Percentiles rank a stretch among this genome's conserved stretches.
Conservation (phyloP, 345 rosid species). For the Cochlearia excelsa region DNA sequence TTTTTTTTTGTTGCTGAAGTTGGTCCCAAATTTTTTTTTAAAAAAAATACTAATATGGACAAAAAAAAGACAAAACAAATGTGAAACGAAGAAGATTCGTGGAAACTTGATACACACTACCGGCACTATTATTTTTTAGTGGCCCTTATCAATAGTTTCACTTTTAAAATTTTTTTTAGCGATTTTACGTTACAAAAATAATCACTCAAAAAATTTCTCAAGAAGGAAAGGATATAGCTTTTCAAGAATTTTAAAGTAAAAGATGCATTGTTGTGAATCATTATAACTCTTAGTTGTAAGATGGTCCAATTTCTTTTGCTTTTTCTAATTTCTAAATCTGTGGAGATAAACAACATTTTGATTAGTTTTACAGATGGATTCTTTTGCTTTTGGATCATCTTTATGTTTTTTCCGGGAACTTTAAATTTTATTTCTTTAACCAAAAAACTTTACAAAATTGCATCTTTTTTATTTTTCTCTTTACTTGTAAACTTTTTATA, state of each 20-base stretch:
- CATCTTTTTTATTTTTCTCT: not conserved
- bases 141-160: slow-evolving; percentile 13
- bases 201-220: no score
- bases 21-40: slow-evolving; percentile 10
- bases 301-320: no score
- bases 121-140: slow-evolving; percentile 32
- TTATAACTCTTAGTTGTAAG: no score
- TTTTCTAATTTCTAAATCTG: no score
- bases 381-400: slow-evolving; percentile 17
- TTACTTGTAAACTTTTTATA: slow-evolving; percentile 19
- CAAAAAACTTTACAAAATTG: not conserved
- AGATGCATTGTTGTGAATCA: no score
- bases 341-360: no score
- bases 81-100: slow-evolving; percentile 28
- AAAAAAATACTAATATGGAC: not conserved
- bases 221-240: no score
- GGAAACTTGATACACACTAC: slow-evolving; percentile 23
- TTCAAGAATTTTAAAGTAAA: no score
- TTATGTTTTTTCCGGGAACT: not conserved
- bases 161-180: no score
- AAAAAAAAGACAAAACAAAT: slow-evolving; percentile 31
- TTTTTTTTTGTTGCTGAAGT: not conserved
- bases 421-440: slow-evolving; percentile 13
- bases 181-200: no score
- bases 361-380: not conserved